Evolutionary conservation across 2,329 filamentous ascomycete species (phyloP).

Genomic region (Diaporthe ampelina): DNA sequence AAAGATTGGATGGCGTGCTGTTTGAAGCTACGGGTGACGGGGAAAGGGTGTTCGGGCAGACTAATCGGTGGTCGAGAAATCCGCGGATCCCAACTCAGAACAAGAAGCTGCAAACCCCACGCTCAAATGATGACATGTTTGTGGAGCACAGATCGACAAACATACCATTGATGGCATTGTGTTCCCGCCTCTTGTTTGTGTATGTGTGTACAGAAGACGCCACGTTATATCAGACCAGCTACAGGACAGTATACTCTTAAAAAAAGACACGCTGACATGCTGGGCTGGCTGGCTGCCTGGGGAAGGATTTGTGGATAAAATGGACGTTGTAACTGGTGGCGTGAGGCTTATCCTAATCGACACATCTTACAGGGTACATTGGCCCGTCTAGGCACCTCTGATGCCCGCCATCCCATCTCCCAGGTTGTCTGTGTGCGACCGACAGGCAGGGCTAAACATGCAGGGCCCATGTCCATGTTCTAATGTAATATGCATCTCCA

Average conservation of each 20-base stretch:
- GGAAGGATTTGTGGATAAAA: background rate
- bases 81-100: background rate
- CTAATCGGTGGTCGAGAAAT: no score
- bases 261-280: background rate
- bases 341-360: constrained; percentile 10
- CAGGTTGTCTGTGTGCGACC: background rate
- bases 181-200: no score
- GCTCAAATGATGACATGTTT: background rate
- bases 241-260: background rate
- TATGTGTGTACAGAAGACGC: background rate
- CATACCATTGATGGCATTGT: no score
- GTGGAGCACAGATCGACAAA: background rate
- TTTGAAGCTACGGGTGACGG: constrained; percentile 27
- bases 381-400: background rate
- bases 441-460: background rate
- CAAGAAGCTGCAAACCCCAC: background rate
- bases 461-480: constrained; percentile 10
- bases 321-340: background rate
- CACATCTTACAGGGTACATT: background rate
- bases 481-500: background rate
- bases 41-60: no score
- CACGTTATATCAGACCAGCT: no score
- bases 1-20: constrained; percentile 26
- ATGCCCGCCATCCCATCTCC: constrained; percentile 22
- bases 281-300: background rate